phyloP scores from a whole-genome alignment of 2,329 filamentous ascomycete genomes.

The Diaporthe ampelina region DNA sequence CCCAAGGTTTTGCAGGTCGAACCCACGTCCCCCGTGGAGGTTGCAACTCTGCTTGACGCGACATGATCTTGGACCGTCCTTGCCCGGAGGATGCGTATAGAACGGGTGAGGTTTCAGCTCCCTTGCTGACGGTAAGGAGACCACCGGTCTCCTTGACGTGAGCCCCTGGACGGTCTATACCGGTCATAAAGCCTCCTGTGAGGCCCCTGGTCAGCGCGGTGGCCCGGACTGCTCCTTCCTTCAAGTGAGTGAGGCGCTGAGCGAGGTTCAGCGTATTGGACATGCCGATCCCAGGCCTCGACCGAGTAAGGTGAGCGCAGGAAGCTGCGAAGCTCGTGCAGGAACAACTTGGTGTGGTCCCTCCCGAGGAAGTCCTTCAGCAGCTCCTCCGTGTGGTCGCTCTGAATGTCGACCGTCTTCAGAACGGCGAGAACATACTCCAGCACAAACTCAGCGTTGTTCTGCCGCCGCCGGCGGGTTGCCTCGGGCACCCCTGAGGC shows the following conservation, averaged over 20 bases:
- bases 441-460: slow-evolving; percentile 86
- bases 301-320: slow-evolving; percentile 82
- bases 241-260: not conserved
- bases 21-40: not conserved
- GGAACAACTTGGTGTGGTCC: slow-evolving; percentile 79
- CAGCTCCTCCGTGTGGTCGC: slow-evolving; percentile 84
- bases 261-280: slow-evolving; percentile 71
- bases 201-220: not conserved
- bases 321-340: slow-evolving; percentile 89
- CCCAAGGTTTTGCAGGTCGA: not conserved
- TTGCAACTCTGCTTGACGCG: not conserved
- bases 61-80: not conserved
- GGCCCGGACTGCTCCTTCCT: not conserved
- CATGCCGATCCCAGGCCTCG: slow-evolving; percentile 83
- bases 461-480: slow-evolving; percentile 50
- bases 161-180: slow-evolving; percentile 20
- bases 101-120: not conserved
- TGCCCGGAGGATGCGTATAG: not conserved
- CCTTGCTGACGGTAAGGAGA: slow-evolving; percentile 31
- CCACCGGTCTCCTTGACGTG: slow-evolving; percentile 22
- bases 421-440: slow-evolving; percentile 89
- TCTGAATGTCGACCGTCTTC: slow-evolving; percentile 85
- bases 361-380: slow-evolving; percentile 83
- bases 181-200: slow-evolving; percentile 36
- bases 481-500: slow-evolving; percentile 41